Percentiles rank a stretch among this genome's conserved stretches.
These are phyloP conservation scores for Hypocrella siamensis DNA, from an alignment of 2,329 filamentous ascomycete genomes.

Conservation along the genomic window DNA sequence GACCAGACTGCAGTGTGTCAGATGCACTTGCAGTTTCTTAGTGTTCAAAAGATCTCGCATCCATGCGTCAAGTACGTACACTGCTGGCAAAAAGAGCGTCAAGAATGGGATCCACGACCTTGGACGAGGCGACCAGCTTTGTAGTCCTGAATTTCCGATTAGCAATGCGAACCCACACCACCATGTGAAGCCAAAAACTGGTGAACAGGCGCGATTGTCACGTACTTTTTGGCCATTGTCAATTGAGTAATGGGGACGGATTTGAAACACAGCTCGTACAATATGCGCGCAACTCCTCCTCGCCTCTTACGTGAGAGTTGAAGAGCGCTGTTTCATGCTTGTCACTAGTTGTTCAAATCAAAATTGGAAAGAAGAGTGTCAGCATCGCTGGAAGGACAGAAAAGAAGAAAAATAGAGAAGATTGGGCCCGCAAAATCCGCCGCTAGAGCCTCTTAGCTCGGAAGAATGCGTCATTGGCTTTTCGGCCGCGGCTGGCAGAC, in stretches of 20 bases:
- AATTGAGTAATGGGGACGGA: neutral
- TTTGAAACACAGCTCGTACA: neutral
- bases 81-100: slow-evolving; percentile 57
- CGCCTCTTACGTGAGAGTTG: no score
- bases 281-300: no score
- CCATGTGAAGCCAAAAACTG: neutral
- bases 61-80: slow-evolving; percentile 32
- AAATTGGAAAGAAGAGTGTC: no score
- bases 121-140: slow-evolving; percentile 27
- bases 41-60: no score
- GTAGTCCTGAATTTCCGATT: slow-evolving; percentile 16
- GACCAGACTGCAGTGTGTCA: slow-evolving; percentile 26
- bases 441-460: slow-evolving; percentile 8
- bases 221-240: slow-evolving; percentile 11
- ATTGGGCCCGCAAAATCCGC: no score
- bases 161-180: neutral
- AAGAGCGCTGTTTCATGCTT: no score
- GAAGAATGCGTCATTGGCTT: slow-evolving; percentile 17
- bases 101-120: slow-evolving; percentile 51
- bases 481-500: slow-evolving; percentile 8
- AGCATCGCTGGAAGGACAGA: no score
- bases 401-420: no score
- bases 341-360: no score
- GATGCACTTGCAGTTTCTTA: no score
- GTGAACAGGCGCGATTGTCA: no score